Evolutionary conservation across 306 rosid species (phyloP).

Genomic region (Begonia masoniana): DNA sequence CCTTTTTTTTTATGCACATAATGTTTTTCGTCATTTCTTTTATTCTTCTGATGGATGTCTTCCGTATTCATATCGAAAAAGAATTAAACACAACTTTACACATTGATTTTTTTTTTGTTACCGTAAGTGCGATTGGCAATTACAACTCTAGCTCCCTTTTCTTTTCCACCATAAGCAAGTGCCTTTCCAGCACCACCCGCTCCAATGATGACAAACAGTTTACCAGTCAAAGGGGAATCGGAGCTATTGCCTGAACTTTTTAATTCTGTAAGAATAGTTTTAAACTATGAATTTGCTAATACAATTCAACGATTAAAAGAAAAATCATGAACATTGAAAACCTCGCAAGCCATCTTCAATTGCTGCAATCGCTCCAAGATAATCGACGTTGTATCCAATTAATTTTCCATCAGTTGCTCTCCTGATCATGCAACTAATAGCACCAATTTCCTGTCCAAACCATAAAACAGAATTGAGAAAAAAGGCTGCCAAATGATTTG

Average conservation of each 20-base stretch:
- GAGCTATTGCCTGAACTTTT: conserved; percentile 11
- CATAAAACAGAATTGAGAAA: conserved; percentile 4
- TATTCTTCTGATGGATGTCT: too few relatives aligned
- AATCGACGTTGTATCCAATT: conserved; percentile 44
- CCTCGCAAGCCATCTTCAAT: conserved; percentile 56
- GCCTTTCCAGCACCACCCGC: conserved; percentile 78
- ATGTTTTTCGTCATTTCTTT: too few relatives aligned
- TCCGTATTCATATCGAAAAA: too few relatives aligned
- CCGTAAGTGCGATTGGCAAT: conserved; percentile 48
- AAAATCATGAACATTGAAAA: conserved; percentile 2
- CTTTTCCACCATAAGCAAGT: conserved; percentile 64
- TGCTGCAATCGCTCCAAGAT: conserved; percentile 60
- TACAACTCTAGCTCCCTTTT: conserved; percentile 63
- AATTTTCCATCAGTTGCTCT: conserved; percentile 39
- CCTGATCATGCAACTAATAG: conserved; percentile 61
- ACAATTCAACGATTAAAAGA: neutral
- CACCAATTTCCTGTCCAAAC: conserved; percentile 40
- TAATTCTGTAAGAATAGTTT: conserved; percentile 12
- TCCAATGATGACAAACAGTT: conserved; percentile 52
- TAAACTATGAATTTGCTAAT: neutral
- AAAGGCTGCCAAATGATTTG: too few relatives aligned
- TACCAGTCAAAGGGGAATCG: conserved; percentile 45
- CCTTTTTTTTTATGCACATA: too few relatives aligned
- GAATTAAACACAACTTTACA: too few relatives aligned
- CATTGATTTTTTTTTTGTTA: neutral